Evolutionary conservation across 441 rosid species (phyloP).

Genomic region (Erodium moschatum): DNA sequence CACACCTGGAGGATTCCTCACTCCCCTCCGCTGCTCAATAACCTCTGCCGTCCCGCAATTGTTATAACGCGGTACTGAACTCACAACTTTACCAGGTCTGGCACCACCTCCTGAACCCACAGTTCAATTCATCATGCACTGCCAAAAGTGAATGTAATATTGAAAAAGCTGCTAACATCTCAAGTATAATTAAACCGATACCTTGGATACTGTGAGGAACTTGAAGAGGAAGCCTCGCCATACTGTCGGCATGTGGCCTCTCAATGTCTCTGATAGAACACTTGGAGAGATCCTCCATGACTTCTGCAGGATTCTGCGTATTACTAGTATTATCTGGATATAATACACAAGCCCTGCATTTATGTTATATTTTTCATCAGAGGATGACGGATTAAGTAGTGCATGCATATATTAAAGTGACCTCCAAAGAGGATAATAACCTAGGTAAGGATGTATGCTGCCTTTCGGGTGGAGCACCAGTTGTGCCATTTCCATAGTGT

Average conservation of each 20-base stretch:
- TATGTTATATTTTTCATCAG: conserved; percentile 18
- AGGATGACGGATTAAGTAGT: neutral
- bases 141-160: neutral
- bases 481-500: conserved; percentile 67
- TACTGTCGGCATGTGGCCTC: conserved; percentile 50
- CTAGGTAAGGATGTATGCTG: conserved; percentile 96
- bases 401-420: neutral
- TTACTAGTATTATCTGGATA: conserved; percentile 48
- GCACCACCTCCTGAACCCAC: conserved; percentile 49
- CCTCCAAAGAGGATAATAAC: conserved; percentile 28
- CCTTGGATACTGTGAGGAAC: conserved; percentile 71
- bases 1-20: conserved; percentile 42
- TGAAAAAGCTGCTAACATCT: no score
- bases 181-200: neutral
- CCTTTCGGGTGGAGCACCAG: conserved; percentile 56
- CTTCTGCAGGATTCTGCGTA: conserved; percentile 44
- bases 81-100: conserved; percentile 76
- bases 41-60: conserved; percentile 59
- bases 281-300: conserved; percentile 63
- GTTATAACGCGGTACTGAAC: conserved; percentile 70
- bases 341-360: conserved; percentile 67
- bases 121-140: conserved; percentile 9
- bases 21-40: conserved; percentile 68
- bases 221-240: conserved; percentile 73
- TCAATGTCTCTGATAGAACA: conserved; percentile 69